phyloP scores from a whole-genome alignment of 371 early-diverging fungal species.

The Cladochytrium tenue region DNA sequence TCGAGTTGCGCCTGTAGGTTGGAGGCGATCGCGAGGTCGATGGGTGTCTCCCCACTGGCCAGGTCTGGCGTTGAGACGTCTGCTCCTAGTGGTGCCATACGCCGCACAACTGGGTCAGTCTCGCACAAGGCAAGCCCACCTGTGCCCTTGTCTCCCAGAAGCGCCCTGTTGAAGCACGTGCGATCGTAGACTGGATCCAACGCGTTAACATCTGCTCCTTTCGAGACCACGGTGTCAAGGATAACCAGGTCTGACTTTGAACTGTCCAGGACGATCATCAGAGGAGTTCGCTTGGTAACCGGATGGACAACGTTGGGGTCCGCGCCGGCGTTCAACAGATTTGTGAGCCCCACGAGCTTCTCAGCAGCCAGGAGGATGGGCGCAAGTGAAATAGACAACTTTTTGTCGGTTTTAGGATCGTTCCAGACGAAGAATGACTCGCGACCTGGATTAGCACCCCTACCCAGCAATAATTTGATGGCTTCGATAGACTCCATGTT shows the following conservation, averaged over 20 bases:
- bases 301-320: slow-evolving; percentile 37
- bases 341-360: no score
- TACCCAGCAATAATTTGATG: not conserved
- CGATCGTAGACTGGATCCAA: slow-evolving; percentile 32
- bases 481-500: slow-evolving; percentile 21
- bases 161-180: slow-evolving; percentile 45
- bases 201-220: slow-evolving; percentile 42
- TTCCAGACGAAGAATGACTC: no score
- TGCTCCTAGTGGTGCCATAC: no score
- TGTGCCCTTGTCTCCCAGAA: slow-evolving; percentile 9
- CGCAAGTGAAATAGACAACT: no score
- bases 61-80: slow-evolving; percentile 41
- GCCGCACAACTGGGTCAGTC: not conserved
- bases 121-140: slow-evolving; percentile 1
- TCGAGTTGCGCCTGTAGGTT: slow-evolving; percentile 34
- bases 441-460: not conserved
- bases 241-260: slow-evolving; percentile 1
- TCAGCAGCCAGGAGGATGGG: no score
- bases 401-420: slow-evolving; percentile 1
- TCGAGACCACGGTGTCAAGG: slow-evolving; percentile 31
- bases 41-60: slow-evolving; percentile 48
- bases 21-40: slow-evolving; percentile 52
- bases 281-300: slow-evolving; percentile 10
- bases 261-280: slow-evolving; percentile 19
- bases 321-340: slow-evolving; percentile 39